Percentiles rank a stretch among this genome's conserved stretches.
Evolutionary conservation across 192 early-diverging fungal genomes (phyloP).

Genomic region (Coemansia javaensis): DNA sequence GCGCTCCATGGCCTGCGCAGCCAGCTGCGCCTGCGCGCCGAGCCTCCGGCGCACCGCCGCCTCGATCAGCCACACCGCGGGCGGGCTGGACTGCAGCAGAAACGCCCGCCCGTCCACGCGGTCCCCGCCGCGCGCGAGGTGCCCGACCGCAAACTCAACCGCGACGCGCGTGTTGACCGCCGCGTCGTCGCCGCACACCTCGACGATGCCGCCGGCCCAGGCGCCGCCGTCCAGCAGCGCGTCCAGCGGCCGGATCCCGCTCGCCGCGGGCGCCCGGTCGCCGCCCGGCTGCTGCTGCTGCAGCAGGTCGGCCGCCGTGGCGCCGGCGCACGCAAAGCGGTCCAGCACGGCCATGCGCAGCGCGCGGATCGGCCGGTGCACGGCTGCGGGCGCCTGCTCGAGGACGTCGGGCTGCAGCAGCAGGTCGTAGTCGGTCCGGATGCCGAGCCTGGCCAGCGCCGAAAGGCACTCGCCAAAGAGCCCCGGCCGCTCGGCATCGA

Average conservation of each 20-base stretch:
- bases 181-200: conserved; percentile 23
- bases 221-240: conserved; percentile 25
- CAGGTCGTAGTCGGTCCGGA: conserved; percentile 40
- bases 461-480: conserved; percentile 14
- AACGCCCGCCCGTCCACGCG: conserved; percentile 5
- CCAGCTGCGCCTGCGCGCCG: neutral
- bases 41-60: conserved; percentile 9
- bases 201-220: conserved; percentile 13
- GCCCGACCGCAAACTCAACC: conserved; percentile 28
- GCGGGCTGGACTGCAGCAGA: conserved; percentile 24
- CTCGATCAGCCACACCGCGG: conserved; percentile 27
- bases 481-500: neutral
- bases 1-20: conserved; percentile 22
- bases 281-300: too few relatives aligned
- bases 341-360: conserved; percentile 34
- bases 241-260: conserved; percentile 22
- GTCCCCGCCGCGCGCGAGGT: conserved; percentile 8
- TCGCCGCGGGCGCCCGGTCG: too few relatives aligned
- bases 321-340: conserved; percentile 25
- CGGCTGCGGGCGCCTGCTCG: conserved; percentile 10
- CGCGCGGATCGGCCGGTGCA: conserved; percentile 24
- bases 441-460: conserved; percentile 23
- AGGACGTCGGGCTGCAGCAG: conserved; percentile 34
- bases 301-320: conserved; percentile 19
- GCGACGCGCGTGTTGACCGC: conserved; percentile 15